Conservation (phyloP, 257 asterid species). For the Capsicum baccatum region DNA sequence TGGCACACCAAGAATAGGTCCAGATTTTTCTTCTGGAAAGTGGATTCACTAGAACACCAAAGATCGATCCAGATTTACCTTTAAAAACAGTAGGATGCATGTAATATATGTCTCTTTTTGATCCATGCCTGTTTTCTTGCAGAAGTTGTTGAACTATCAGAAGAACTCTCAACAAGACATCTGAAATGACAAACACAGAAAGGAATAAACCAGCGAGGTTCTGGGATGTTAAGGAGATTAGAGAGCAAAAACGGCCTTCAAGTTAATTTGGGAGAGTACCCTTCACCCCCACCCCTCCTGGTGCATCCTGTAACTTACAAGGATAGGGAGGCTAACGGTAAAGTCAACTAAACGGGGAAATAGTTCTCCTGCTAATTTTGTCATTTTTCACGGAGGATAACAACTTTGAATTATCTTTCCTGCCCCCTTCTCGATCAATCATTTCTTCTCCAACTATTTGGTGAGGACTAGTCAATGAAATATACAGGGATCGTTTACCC, state of each 20-base stretch:
- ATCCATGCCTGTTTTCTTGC: slow-evolving; percentile 82
- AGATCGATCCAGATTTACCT: slow-evolving; percentile 47
- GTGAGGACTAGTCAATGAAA: background rate
- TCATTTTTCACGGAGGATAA: background rate
- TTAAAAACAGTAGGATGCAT: slow-evolving; percentile 84
- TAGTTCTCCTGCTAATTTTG: background rate
- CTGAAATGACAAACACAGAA: slow-evolving; percentile 39
- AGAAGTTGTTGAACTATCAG: slow-evolving; percentile 76
- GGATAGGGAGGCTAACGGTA: background rate
- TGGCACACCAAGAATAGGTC: background rate
- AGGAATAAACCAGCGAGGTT: background rate
- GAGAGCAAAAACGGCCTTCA: background rate
- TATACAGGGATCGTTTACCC: background rate
- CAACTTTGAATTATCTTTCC: background rate
- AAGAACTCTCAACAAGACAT: slow-evolving; percentile 70
- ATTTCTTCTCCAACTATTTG: background rate
- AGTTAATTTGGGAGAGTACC: background rate
- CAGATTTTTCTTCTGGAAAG: slow-evolving; percentile 49
- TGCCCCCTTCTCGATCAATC: background rate
- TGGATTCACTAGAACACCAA: background rate
- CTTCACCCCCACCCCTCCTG: background rate
- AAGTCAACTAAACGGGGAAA: background rate
- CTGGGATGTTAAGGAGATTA: slow-evolving; percentile 14
- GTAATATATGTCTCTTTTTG: slow-evolving; percentile 90
- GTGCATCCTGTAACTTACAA: background rate